Evolutionary conservation across 176 grass and related monocot species (phyloP).

Genomic region (Guadua angustifolia): DNA sequence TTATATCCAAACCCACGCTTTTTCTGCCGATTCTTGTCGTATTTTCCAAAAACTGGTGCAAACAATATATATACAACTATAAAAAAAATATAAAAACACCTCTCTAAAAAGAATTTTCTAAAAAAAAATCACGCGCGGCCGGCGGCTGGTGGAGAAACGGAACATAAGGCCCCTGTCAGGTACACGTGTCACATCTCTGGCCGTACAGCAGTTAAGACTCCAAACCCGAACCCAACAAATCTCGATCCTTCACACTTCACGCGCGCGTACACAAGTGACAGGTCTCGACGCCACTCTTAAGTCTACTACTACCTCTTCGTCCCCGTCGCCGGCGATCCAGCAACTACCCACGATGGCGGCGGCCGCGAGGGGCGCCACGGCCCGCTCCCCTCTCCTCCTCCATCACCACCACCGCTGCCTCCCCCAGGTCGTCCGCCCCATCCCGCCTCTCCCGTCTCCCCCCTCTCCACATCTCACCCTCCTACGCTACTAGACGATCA

Average conservation of each 20-base stretch:
- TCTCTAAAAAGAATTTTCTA: too few species aligned
- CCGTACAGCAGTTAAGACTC: neutral
- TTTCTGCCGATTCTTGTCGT: too few species aligned
- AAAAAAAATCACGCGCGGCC: neutral
- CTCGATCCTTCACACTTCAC: neutral
- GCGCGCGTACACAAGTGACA: neutral
- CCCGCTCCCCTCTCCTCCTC: constrained; percentile 60
- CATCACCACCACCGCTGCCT: constrained; percentile 48
- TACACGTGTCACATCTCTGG: constrained; percentile 30
- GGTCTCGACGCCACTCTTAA: neutral
- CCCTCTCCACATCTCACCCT: too few species aligned
- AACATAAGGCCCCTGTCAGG: neutral
- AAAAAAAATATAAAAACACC: too few species aligned
- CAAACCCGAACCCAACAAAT: neutral
- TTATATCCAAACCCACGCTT: too few species aligned
- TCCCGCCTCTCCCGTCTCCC: neutral
- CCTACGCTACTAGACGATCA: neutral
- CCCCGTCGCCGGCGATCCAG: constrained; percentile 29
- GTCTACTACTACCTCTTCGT: neutral
- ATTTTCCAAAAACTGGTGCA: too few species aligned
- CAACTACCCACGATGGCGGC: constrained; percentile 43
- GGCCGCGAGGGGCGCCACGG: constrained; percentile 37
- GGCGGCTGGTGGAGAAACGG: neutral
- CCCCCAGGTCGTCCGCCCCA: constrained; percentile 31
- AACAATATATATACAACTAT: too few species aligned